These are phyloP conservation scores for Blastomyces percursus DNA, from an alignment of 2,329 filamentous ascomycete genomes.

Conservation along the genomic window DNA sequence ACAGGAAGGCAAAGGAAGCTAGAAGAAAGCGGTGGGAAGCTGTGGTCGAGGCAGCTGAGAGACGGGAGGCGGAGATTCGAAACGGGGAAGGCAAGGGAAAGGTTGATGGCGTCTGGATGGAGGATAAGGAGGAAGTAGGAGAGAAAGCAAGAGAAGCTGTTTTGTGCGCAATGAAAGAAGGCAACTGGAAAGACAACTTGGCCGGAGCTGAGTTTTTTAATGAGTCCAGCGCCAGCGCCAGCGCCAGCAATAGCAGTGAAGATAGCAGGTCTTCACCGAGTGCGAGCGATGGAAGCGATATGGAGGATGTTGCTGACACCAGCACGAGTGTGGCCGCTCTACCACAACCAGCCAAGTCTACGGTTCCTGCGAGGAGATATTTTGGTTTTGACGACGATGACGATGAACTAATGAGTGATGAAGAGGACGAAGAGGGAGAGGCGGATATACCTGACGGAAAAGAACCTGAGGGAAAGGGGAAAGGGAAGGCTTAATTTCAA, in stretches of 20 bases:
- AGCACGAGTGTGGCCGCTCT: constrained; percentile 20
- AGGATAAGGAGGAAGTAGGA: constrained; percentile 81
- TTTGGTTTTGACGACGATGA: constrained; percentile 40
- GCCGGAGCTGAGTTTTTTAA: constrained; percentile 25
- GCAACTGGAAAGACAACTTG: constrained; percentile 35
- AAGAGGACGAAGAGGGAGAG: constrained; percentile 30
- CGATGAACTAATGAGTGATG: constrained; percentile 32
- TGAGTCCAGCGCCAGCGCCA: constrained; percentile 25
- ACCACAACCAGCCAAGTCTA: constrained; percentile 17
- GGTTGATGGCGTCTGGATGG: constrained; percentile 84
- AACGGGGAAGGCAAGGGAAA: constrained; percentile 52
- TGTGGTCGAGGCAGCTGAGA: constrained; percentile 74
- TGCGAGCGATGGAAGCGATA: constrained; percentile 30
- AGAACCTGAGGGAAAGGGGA: constrained; percentile 26
- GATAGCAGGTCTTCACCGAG: constrained; percentile 22
- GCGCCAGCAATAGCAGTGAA: constrained; percentile 27
- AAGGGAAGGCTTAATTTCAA: constrained; percentile 21
- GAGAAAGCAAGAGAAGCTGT: constrained; percentile 74
- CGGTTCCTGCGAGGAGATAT: constrained; percentile 27
- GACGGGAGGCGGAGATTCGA: constrained; percentile 70
- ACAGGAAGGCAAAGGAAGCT: constrained; percentile 81
- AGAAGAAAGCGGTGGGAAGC: constrained; percentile 72
- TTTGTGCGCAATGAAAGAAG: constrained; percentile 59
- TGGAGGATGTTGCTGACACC: constrained; percentile 22
- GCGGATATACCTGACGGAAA: constrained; percentile 11